These are phyloP conservation scores for Rutstroemia sp. DNA, from an alignment of 2,329 filamentous ascomycete genomes.

Conservation along the genomic window DNA sequence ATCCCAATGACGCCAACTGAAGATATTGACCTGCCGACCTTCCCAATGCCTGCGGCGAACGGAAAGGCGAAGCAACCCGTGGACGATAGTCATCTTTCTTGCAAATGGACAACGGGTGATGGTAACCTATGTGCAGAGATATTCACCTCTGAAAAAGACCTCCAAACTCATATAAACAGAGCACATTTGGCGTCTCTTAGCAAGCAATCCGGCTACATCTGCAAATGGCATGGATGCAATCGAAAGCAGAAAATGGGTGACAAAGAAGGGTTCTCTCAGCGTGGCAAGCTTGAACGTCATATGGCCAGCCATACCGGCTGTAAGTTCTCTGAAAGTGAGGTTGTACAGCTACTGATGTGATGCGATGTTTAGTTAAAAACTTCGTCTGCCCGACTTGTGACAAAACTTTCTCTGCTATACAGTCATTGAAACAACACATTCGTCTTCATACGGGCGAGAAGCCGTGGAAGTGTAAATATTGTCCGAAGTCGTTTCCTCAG, in stretches of 20 bases:
- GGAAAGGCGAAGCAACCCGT: neutral
- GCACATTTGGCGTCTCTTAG: constrained; percentile 41
- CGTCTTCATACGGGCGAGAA: constrained; percentile 60
- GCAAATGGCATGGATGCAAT: constrained; percentile 49
- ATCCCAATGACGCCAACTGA: constrained; percentile 12
- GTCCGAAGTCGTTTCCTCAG: constrained; percentile 55
- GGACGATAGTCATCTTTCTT: constrained; percentile 14
- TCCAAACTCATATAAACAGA: constrained; percentile 48
- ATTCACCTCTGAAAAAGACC: constrained; percentile 33
- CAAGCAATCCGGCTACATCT: constrained; percentile 43
- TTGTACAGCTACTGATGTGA: neutral
- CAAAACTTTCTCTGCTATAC: constrained; percentile 55
- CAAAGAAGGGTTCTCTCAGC: constrained; percentile 46
- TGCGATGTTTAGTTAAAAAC: constrained; percentile 43
- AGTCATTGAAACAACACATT: constrained; percentile 60
- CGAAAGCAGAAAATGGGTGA: constrained; percentile 29
- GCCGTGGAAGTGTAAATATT: constrained; percentile 50
- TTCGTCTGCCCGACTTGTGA: constrained; percentile 49
- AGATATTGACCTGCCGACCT: constrained; percentile 14
- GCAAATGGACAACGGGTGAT: constrained; percentile 21
- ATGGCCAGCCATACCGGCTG: constrained; percentile 59
- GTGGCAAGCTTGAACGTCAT: constrained; percentile 58
- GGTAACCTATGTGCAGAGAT: constrained; percentile 14
- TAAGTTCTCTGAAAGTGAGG: constrained; percentile 33
- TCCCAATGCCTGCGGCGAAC: neutral